Base-by-base conservation (phyloP, 306 rosid genomes). In the Cajanus cajan region DNA sequence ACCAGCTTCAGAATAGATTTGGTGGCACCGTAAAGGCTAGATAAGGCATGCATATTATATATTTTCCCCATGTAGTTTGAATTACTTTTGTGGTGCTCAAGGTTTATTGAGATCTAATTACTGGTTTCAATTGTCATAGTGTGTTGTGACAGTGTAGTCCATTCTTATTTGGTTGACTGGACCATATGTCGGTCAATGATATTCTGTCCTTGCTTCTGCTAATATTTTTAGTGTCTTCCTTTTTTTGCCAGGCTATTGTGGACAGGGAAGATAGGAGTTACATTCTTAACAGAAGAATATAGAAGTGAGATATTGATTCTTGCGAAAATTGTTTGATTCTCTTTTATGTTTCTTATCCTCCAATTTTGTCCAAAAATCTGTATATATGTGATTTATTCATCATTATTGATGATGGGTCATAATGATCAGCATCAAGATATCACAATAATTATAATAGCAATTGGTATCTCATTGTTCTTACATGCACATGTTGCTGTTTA, bases 1-100 rank as follows among this genome's bases (percentile, higher is more conserved):
- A 39, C 7, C 92, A 55, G 58, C 47, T 39, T 81, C 98, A 25
- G 55, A 85, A 11, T 83, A 92, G 51, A 68, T 64, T 71, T 54
- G 82, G 71, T 79, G 40, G 68, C 77, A 81, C 79, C 59, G 5
- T 44, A 47, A 77, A 80, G 48, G 59, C 71, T 77, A 58, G 75
- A 43, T 55, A 58, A 79, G 80, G 75, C 62, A 50, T 9, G 66
- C 25, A 50, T 71, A 3, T 68, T 36, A 76, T 50, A 31, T 21
- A 47, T 67, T 9, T 64, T 22, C 68, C 15, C 70, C 52, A 51
- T 8, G 3, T 8, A 52, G 31, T 64, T 71, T 45, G 39, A 54
- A 59, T 45, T 57, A 11, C 7, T 74, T 21, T 22, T 67, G 39
- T 57, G 58, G 19, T 31, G 18, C 25, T 62, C 73, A 18, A 67